Conservation (phyloP, 139 green algal species). For the Asterochloris sp. region DNA sequence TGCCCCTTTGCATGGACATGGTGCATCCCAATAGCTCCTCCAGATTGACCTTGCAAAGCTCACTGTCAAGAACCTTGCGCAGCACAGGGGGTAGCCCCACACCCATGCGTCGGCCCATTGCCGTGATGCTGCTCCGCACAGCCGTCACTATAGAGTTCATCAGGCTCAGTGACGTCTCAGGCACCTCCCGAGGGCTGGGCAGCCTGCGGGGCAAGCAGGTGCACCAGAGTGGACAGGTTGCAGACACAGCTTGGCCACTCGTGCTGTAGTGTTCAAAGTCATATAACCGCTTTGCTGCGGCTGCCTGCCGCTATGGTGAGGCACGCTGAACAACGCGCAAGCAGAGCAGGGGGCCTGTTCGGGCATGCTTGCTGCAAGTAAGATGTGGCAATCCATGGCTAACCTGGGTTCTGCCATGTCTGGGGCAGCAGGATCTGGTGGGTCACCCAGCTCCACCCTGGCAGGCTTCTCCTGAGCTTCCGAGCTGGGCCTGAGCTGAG, state of each 20-base stretch:
- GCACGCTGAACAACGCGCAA: slow-evolving; percentile 2
- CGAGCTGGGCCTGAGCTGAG: too few relatives aligned
- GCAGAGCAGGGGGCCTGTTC: not conserved
- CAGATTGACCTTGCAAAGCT: not conserved
- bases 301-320: slow-evolving; percentile 5
- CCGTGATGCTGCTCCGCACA: slow-evolving; percentile 20
- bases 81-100: slow-evolving; percentile 23
- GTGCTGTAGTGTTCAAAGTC: not conserved
- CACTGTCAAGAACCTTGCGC: slow-evolving; percentile 21
- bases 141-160: slow-evolving; percentile 28
- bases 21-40: not conserved
- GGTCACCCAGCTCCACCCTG: too few relatives aligned
- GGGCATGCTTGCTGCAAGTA: too few relatives aligned
- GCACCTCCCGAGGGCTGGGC: not conserved
- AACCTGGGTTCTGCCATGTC: too few relatives aligned
- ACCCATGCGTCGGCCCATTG: slow-evolving; percentile 19
- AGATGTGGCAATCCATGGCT: too few relatives aligned
- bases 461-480: too few relatives aligned
- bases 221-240: too few relatives aligned
- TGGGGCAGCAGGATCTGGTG: too few relatives aligned
- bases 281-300: not conserved
- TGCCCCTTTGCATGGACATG: not conserved
- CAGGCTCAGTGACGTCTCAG: slow-evolving; percentile 14
- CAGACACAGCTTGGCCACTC: not conserved
- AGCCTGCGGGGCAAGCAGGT: not conserved